phyloP scores from a whole-genome alignment of 148 eudicot species.

The Nyssa sinensis region DNA sequence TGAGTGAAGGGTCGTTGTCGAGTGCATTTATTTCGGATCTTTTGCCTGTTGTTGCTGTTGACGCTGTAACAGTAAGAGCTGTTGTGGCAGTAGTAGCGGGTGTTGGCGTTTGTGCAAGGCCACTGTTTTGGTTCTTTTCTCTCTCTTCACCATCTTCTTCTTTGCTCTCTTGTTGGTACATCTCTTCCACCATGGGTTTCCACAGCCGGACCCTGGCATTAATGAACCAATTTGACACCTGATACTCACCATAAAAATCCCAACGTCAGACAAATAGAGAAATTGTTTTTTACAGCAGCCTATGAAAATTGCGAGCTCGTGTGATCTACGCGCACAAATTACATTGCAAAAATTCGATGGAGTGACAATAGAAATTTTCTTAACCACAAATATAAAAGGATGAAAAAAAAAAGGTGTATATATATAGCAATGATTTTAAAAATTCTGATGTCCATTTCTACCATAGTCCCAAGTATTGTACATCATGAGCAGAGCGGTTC shows the following conservation, averaged over 20 bases:
- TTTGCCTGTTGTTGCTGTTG: slow-evolving; percentile 16
- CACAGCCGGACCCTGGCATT: slow-evolving; percentile 70
- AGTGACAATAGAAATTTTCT: no score
- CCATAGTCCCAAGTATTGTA: no score
- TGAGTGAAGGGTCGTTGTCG: slow-evolving; percentile 46
- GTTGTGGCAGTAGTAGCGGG: not conserved
- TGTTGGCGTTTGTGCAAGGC: slow-evolving; percentile 24
- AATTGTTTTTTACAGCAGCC: no score
- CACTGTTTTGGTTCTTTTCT: not conserved
- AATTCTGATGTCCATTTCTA: no score
- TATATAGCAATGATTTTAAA: no score
- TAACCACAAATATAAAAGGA: no score
- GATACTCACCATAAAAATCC: slow-evolving; percentile 8
- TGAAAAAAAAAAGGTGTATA: no score
- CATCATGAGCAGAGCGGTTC: no score
- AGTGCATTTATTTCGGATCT: slow-evolving; percentile 37
- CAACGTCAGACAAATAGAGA: not conserved
- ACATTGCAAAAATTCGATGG: no score
- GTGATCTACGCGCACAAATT: no score
- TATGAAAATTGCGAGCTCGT: no score
- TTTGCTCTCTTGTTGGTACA: slow-evolving; percentile 58
- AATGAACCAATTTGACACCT: slow-evolving; percentile 75
- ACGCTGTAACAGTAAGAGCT: not conserved
- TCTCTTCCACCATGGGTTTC: slow-evolving; percentile 78
- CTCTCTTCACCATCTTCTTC: slow-evolving; percentile 18